A percentile compares a stretch with the other conserved stretches of the same genome.
Conservation (phyloP, 352 stramenopile genomes). For the Chrysophaeum taylorii region DNA sequence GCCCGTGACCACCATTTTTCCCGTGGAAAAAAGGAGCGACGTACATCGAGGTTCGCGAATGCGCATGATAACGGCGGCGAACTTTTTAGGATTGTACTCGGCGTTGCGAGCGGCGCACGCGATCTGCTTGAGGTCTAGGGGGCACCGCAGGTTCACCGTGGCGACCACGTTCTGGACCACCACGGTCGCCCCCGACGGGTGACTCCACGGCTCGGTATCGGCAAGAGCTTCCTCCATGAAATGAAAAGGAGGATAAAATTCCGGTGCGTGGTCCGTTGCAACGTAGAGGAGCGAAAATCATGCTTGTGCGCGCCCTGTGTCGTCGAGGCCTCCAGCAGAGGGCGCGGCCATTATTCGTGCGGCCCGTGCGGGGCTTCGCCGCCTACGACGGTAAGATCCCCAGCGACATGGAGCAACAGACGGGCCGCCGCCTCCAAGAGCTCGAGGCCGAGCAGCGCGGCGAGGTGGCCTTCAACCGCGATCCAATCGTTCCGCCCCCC, state of each 20-base stretch:
- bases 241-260: too few species aligned
- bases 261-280: too few species aligned
- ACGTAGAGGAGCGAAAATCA: too few species aligned
- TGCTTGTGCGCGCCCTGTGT: too few species aligned
- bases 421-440: not conserved
- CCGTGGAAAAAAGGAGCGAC: constrained; percentile 91
- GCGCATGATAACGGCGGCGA: constrained; percentile 85
- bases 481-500: not conserved
- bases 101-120: constrained; percentile 91
- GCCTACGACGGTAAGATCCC: constrained; percentile 1
- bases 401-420: not conserved
- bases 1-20: constrained; percentile 61
- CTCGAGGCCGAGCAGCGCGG: not conserved
- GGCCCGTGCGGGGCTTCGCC: too few species aligned
- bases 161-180: constrained; percentile 71
- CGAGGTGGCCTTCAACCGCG: not conserved
- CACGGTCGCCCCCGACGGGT: constrained; percentile 13
- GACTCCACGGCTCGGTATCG: too few species aligned
- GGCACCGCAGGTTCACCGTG: constrained; percentile 84
- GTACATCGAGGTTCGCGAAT: constrained; percentile 91
- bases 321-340: too few species aligned
- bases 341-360: too few species aligned
- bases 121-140: constrained; percentile 91
- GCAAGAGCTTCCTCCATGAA: too few species aligned
- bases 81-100: constrained; percentile 98